phyloP scores from a whole-genome alignment of 305 asterid species.

The Rubia balearica region DNA sequence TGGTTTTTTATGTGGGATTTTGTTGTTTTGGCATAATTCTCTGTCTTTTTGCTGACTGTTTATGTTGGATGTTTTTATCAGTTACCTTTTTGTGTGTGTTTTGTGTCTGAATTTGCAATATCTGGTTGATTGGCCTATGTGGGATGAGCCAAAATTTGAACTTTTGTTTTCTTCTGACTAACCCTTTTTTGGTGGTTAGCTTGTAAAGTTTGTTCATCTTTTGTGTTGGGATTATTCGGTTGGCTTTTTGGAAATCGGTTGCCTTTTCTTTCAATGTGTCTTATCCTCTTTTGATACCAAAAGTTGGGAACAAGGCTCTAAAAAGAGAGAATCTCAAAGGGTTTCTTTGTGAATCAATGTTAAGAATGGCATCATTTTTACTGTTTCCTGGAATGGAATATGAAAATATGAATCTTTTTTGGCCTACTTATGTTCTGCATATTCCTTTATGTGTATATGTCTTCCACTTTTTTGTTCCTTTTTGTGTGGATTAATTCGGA shows the following conservation, averaged over 20 bases:
- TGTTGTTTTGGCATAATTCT: not conserved
- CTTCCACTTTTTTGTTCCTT: not conserved
- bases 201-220: not conserved
- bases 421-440: not conserved
- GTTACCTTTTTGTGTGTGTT: not conserved
- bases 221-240: not conserved
- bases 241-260: not conserved
- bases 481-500: not conserved
- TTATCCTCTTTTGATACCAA: not conserved
- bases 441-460: not conserved
- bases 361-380: not conserved
- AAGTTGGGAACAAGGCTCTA: not conserved
- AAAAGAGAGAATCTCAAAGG: not conserved
- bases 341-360: not conserved
- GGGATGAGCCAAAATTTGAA: slow-evolving; percentile 6
- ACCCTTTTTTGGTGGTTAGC: not conserved
- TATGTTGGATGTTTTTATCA: not conserved
- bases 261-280: not conserved
- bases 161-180: not conserved
- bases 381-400: not conserved
- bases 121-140: not conserved
- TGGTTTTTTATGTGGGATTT: not conserved
- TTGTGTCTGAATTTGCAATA: not conserved
- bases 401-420: not conserved
- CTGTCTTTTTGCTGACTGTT: not conserved